These are phyloP conservation scores for Paraconiothyrium sp. DNA, from an alignment of 2,329 filamentous ascomycete species.

Conservation along the genomic window DNA sequence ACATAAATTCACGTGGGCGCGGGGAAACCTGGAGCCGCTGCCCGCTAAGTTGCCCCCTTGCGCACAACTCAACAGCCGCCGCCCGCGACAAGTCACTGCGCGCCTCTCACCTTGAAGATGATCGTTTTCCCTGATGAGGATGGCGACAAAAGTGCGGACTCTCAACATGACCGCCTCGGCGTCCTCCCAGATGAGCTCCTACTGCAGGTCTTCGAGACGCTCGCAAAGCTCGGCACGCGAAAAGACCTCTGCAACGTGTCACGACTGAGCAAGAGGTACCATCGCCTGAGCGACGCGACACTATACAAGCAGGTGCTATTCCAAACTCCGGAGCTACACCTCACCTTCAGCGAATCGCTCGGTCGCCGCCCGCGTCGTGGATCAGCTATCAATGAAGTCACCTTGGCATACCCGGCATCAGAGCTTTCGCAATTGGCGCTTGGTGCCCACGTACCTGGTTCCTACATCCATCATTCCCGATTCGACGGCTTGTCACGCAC, in stretches of 20 bases:
- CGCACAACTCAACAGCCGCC: background rate
- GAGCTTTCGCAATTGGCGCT: conserved; percentile 42
- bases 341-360: conserved; percentile 46
- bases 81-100: background rate
- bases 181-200: conserved; percentile 42
- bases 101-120: conserved; percentile 10
- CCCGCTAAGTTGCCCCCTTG: conserved; percentile 1
- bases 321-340: conserved; percentile 42
- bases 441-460: conserved; percentile 38
- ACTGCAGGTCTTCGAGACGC: conserved; percentile 40
- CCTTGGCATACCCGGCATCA: conserved; percentile 42
- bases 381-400: conserved; percentile 45
- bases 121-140: conserved; percentile 18
- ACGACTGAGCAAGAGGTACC: conserved; percentile 41
- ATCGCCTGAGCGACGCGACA: conserved; percentile 42
- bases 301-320: conserved; percentile 45
- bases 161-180: conserved; percentile 27
- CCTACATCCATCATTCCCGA: conserved; percentile 33
- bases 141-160: background rate
- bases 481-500: conserved; percentile 44
- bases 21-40: conserved; percentile 5
- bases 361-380: conserved; percentile 42
- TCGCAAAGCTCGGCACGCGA: conserved; percentile 36
- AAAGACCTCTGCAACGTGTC: conserved; percentile 40
- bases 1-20: conserved; percentile 2